These are phyloP conservation scores for Tulasnella sp. DNA, from an alignment of 768 basidiomycete species.

Conservation along the genomic window DNA sequence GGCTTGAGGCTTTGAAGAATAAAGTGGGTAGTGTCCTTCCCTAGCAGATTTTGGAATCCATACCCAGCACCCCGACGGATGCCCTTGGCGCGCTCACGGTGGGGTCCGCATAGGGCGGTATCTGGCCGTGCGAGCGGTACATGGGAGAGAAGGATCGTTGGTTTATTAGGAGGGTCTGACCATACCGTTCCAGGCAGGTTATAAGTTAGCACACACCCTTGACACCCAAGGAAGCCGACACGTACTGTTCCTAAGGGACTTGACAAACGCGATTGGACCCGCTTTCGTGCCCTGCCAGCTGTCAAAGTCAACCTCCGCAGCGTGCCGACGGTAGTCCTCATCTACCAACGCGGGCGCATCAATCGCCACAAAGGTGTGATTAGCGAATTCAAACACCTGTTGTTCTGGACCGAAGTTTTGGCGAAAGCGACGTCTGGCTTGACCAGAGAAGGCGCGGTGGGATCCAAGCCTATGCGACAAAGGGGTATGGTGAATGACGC, in stretches of 20 bases:
- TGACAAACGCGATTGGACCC: slow-evolving; percentile 29
- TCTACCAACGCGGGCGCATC: slow-evolving; percentile 65
- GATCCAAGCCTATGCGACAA: slow-evolving; percentile 33
- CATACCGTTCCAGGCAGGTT: slow-evolving; percentile 22
- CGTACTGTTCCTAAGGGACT: slow-evolving; percentile 19
- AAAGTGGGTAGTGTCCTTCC: slow-evolving; percentile 49
- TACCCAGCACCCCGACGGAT: slow-evolving; percentile 62
- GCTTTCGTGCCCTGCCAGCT: slow-evolving; percentile 32
- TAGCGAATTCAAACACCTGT: slow-evolving; percentile 41
- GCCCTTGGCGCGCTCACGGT: slow-evolving; percentile 53
- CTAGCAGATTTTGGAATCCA: slow-evolving; percentile 75
- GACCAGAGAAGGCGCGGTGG: slow-evolving; percentile 35
- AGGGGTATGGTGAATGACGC: neutral
- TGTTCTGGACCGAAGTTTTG: slow-evolving; percentile 68
- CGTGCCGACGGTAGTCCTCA: slow-evolving; percentile 47
- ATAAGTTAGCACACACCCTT: neutral
- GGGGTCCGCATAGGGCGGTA: slow-evolving; percentile 56
- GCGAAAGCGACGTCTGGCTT: slow-evolving; percentile 45
- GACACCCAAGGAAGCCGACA: neutral
- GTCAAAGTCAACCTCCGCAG: slow-evolving; percentile 30
- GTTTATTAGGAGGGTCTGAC: slow-evolving; percentile 29
- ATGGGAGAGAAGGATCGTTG: slow-evolving; percentile 68
- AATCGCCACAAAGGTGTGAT: slow-evolving; percentile 58
- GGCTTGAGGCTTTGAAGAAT: slow-evolving; percentile 55
- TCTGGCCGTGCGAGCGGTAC: slow-evolving; percentile 76